Percentiles rank a stretch among this genome's conserved stretches.
phyloP scores from a whole-genome alignment of 2,329 filamentous ascomycete genomes.

The Fusarium acutatum region DNA sequence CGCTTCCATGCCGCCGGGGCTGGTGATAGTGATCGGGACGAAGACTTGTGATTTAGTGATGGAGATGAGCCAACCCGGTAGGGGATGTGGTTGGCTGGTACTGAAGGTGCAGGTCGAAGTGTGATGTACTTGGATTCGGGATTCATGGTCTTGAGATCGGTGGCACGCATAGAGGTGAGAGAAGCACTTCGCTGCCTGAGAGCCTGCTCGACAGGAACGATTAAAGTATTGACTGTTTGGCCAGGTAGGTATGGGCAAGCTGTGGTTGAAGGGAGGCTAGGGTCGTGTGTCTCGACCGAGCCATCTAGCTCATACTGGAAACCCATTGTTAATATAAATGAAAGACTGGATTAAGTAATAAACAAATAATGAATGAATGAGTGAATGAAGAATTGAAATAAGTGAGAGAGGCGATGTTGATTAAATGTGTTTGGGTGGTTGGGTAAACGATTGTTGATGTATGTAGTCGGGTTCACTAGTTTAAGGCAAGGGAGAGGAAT shows the following conservation, averaged over 20 bases:
- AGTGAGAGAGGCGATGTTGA: slow-evolving; percentile 26
- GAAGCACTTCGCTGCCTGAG: slow-evolving; percentile 71
- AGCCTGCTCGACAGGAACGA: slow-evolving; percentile 76
- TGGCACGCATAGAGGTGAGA: slow-evolving; percentile 64
- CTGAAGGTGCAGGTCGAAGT: slow-evolving; percentile 66
- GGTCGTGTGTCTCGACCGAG: slow-evolving; percentile 78
- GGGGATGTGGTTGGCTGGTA: slow-evolving; percentile 23
- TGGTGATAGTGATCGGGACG: slow-evolving; percentile 57
- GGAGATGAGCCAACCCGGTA: slow-evolving; percentile 46
- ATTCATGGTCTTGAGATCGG: slow-evolving; percentile 77
- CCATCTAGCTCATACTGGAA: slow-evolving; percentile 83
- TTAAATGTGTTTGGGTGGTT: slow-evolving; percentile 28
- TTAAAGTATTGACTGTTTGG: slow-evolving; percentile 84
- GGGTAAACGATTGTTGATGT: slow-evolving; percentile 17
- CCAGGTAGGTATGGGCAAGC: slow-evolving; percentile 87
- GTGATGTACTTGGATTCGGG: slow-evolving; percentile 79
- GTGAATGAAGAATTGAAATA: slow-evolving; percentile 7
- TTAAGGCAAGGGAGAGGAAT: slow-evolving; percentile 34
- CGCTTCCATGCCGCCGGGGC: slow-evolving; percentile 59
- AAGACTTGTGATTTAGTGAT: slow-evolving; percentile 50
- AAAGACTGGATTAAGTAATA: slow-evolving; percentile 10
- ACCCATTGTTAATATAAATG: slow-evolving; percentile 37
- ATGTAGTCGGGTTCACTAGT: slow-evolving; percentile 19
- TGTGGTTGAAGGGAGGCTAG: slow-evolving; percentile 76
- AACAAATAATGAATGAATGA: background rate